Base-by-base conservation (phyloP, 495 filamentous ascomycete genomes). In the Echria macrotheca region DNA sequence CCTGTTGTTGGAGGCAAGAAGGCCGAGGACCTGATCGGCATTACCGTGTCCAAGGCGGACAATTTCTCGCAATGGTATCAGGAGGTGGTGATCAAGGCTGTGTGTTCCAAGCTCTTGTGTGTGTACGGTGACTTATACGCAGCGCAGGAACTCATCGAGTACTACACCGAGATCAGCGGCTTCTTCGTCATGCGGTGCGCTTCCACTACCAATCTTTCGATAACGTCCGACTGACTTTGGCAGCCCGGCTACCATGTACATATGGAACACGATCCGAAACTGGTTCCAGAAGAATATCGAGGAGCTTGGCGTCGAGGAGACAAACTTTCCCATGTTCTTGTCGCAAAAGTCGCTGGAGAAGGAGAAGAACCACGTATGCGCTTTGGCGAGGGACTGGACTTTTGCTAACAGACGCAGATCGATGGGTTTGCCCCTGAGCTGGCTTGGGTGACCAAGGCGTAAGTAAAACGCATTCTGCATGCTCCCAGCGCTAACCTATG, bases 401-500 rank as follows among this genome's bases (percentile, higher is more conserved):
- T n/a, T n/a, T n/a, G n/a, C n/a, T n/a, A n/a, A n/a, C n/a, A n/a
- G n/a, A n/a, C n/a, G n/a, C n/a, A n/a, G n/a, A n/a, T n/a, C 47
- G 91, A 98, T 68, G 94, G 94, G 21, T 97, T 97, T 67, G 91
- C 91, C 47, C 89, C 93, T 42, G 93, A 99, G 69, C 84, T 99
- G 52, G 94, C 94, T 44, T 97, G 93, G 93, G 94, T 99, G 31
- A 97, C 94, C 24, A 88, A 93, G 69, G 91, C 89, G 83, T 90
- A 77, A 70, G 82, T 67, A 11, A 33, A 11, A 9, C 21, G 14
- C 50, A 39, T 7, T 40, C 24, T 33, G n/a, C n/a, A 17, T 28
- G 19, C 1, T 5, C 14, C 22, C 15, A 36, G 18, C 5, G 47
- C 39, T 15, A 10, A 37, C 15, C 21, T 15, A 28, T 15, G 40